A percentile compares a stretch with the other conserved stretches of the same genome.
These are phyloP conservation scores for Candida berthetii DNA, from an alignment of 805 yeast genomes.

Conservation along the genomic window DNA sequence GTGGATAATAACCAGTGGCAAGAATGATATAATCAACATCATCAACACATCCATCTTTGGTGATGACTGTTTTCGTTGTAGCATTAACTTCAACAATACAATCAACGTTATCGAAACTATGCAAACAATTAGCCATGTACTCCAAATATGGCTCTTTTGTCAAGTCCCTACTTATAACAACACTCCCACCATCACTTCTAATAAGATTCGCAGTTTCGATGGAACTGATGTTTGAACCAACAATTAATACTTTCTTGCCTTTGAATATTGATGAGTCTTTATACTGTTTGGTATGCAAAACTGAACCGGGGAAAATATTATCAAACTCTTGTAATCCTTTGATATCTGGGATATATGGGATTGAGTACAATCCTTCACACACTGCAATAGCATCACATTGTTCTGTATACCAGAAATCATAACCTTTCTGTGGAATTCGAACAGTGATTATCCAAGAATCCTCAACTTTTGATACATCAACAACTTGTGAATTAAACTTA, in stretches of 20 bases:
- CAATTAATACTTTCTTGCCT: conserved; percentile 35
- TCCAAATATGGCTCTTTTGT: conserved; percentile 45
- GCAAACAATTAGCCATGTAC: conserved; percentile 25
- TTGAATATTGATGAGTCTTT: conserved; percentile 10
- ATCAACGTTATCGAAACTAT: conserved; percentile 20
- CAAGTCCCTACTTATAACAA: conserved; percentile 70
- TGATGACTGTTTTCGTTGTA: no score
- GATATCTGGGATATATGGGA: conserved; percentile 42
- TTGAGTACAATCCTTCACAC: conserved; percentile 47
- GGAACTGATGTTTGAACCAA: conserved; percentile 68
- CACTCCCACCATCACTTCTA: conserved; percentile 12
- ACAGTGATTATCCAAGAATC: conserved; percentile 27
- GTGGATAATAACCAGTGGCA: conserved; percentile 39
- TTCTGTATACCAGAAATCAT: conserved; percentile 29
- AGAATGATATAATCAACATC: conserved; percentile 32
- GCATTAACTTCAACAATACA: conserved; percentile 11
- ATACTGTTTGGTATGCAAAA: conserved; percentile 24
- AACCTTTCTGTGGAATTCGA: conserved; percentile 2
- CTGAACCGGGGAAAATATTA: conserved; percentile 18
- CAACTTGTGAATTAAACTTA: conserved; percentile 34
- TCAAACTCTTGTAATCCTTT: conserved; percentile 34
- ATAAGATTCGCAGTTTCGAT: conserved; percentile 38
- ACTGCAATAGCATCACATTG: conserved; percentile 33
- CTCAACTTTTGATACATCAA: conserved; percentile 23
- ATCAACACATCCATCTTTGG: conserved; percentile 21